Percentiles rank a stretch among this genome's conserved stretches.
Conservation (phyloP, 1,139 yeast species). For the Protomyces arabidopsidicola region DNA sequence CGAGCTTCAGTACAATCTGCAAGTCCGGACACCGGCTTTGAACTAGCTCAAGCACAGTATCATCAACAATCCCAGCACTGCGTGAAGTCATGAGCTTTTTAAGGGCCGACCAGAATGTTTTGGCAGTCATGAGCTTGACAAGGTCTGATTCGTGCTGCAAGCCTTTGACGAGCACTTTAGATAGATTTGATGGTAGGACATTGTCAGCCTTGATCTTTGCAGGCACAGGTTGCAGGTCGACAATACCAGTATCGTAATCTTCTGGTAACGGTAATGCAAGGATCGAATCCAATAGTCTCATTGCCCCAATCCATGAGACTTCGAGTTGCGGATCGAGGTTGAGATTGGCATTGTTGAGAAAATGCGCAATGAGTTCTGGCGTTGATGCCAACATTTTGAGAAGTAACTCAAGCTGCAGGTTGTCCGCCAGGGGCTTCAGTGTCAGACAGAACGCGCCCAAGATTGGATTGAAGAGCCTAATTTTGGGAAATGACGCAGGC, state of each 20-base stretch:
- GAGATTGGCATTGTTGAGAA: slow-evolving; percentile 45
- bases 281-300: slow-evolving; percentile 57
- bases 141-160: slow-evolving; percentile 52
- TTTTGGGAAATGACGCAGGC: slow-evolving; percentile 33
- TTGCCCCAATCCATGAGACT: slow-evolving; percentile 77
- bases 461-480: slow-evolving; percentile 55
- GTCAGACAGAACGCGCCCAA: slow-evolving; percentile 58
- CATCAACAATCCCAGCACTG: slow-evolving; percentile 37
- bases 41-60: slow-evolving; percentile 12
- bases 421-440: slow-evolving; percentile 79
- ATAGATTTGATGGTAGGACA: slow-evolving; percentile 63
- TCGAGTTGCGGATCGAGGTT: slow-evolving; percentile 65
- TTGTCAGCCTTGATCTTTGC: slow-evolving; percentile 47
- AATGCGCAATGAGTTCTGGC: slow-evolving; percentile 74
- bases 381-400: slow-evolving; percentile 50
- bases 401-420: slow-evolving; percentile 55
- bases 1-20: slow-evolving; percentile 12
- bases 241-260: slow-evolving; percentile 32
- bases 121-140: slow-evolving; percentile 63
- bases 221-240: slow-evolving; percentile 35
- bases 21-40: slow-evolving; percentile 27
- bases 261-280: slow-evolving; percentile 54
- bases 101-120: slow-evolving; percentile 54
- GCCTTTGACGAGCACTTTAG: slow-evolving; percentile 58
- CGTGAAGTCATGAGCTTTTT: slow-evolving; percentile 49